A percentile compares a stretch with the other conserved stretches of the same genome.
phyloP scores from a whole-genome alignment of 2,329 filamentous ascomycete genomes.

The Fusarium sp. region DNA sequence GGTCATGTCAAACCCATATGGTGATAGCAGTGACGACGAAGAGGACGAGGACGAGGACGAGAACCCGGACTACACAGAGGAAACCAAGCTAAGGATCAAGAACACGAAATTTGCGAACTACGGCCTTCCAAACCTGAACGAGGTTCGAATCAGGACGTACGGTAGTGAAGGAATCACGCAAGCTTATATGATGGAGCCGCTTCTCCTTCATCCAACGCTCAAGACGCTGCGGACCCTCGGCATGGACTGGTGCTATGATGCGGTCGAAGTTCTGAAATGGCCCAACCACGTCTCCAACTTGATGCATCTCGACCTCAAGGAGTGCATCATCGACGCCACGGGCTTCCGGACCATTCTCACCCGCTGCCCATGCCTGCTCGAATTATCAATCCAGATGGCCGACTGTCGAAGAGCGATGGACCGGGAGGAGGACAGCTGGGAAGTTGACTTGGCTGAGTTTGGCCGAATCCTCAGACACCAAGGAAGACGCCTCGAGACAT shows the following conservation, averaged over 20 bases:
- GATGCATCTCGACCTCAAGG: not conserved
- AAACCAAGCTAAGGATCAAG: not conserved
- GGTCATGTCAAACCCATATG: too few relatives aligned
- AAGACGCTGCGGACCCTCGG: constrained; percentile 5
- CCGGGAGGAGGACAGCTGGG: not conserved
- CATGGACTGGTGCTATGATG: not conserved
- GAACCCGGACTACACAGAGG: too few relatives aligned
- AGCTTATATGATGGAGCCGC: not conserved
- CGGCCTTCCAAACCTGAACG: constrained; percentile 2
- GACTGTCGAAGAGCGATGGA: not conserved
- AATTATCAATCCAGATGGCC: not conserved
- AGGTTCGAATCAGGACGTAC: not conserved
- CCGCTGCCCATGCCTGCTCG: constrained; percentile 3
- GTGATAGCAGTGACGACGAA: too few relatives aligned
- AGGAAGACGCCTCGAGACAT: not conserved
- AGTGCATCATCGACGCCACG: not conserved
- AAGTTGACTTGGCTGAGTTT: not conserved
- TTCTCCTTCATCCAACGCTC: constrained; percentile 18
- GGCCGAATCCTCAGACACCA: not conserved
- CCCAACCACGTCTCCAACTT: not conserved
- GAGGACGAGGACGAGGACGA: not conserved
- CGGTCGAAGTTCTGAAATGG: not conserved
- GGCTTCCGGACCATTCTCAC: constrained; percentile 4
- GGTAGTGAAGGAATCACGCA: accelerated
- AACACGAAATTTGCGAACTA: not conserved